Evolutionary conservation across 495 filamentous ascomycete genomes (phyloP), one percentile per base, ranked within the genome.

Genomic region (Aspergillus affinis): DNA sequence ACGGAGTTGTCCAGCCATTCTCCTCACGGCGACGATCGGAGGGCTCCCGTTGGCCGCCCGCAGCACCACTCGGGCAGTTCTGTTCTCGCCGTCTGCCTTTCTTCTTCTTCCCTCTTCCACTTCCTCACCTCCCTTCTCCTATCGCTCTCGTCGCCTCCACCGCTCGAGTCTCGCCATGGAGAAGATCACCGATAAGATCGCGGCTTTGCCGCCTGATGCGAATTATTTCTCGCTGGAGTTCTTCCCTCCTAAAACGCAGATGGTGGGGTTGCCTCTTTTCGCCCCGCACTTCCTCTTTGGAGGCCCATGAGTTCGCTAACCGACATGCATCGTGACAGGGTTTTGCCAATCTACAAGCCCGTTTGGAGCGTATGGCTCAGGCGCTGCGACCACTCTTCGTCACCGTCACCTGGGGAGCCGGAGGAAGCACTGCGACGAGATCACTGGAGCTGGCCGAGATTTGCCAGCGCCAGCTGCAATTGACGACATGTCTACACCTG

Each of bases 161-260:
- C 19, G 19, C 18, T 54, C 12, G 30, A n/a, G 18, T 50, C 26
- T 30, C 45, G n/a, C 49, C 23, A 50, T 57, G 89, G 88, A 94
- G 75, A 96, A 91, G 75, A 91, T 98, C 70, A 97, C 92, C 55
- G 89, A 96, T 80, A 98, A 98, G 83, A 92, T 98, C 68, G 90
- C 90, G 74, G 91, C 91, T 61, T 76, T 98, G 76, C 90, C 91
- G 70, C 82, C 87, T 44, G 85, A 89, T 73, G 82, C 83, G 54
- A 86, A 85, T 66, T 98, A 93, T 80, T 93, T 96, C 77, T 98
- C 95, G 32, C 88, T 98, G 65, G 95, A 98, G 79, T 98, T 98
- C 84, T 98, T 98, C 75, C 94, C 94, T 56, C 95, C 95, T 54
- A 98, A 97, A 77, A 98, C 94, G 21, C 77, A 85, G 58, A 95